A percentile compares a stretch with the other conserved stretches of the same genome.
Evolutionary conservation across 2,329 filamentous ascomycete species (phyloP).

Genomic region (Trichoderma guizhouense): DNA sequence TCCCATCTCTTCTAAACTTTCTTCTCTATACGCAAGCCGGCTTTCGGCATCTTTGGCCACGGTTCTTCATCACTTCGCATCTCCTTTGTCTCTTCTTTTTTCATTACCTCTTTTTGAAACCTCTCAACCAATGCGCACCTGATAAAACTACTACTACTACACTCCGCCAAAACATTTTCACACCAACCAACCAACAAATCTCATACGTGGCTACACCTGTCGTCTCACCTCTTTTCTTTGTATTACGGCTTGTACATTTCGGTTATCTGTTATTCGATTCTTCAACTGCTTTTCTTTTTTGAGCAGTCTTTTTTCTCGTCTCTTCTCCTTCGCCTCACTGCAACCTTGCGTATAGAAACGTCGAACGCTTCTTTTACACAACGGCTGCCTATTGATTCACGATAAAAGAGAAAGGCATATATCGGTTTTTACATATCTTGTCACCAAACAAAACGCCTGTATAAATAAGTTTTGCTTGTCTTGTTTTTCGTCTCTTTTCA

Average conservation of each 20-base stretch:
- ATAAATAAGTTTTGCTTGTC: slow-evolving; percentile 27
- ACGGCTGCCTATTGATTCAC: slow-evolving; percentile 11
- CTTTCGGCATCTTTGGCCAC: slow-evolving; percentile 27
- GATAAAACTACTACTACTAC: slow-evolving; percentile 35
- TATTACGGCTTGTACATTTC: slow-evolving; percentile 35
- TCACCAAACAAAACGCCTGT: slow-evolving; percentile 23
- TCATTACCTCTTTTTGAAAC: slow-evolving; percentile 1
- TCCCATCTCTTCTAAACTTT: slow-evolving; percentile 32
- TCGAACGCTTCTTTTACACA: slow-evolving; percentile 6
- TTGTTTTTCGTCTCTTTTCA: background rate
- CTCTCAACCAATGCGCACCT: slow-evolving; percentile 42
- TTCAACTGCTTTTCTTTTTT: background rate
- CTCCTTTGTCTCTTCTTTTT: slow-evolving; percentile 37
- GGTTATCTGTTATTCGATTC: slow-evolving; percentile 23
- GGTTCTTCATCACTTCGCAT: slow-evolving; percentile 33
- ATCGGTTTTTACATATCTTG: slow-evolving; percentile 19
- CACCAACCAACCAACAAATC: slow-evolving; percentile 18
- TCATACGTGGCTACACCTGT: slow-evolving; percentile 25
- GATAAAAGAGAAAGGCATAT: slow-evolving; percentile 18
- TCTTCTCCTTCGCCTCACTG: background rate
- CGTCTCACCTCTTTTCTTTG: slow-evolving; percentile 34
- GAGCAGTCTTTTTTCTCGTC: slow-evolving; percentile 20
- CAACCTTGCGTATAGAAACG: slow-evolving; percentile 14
- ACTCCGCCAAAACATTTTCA: slow-evolving; percentile 23
- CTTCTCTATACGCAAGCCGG: slow-evolving; percentile 24